A percentile compares a stretch with the other conserved stretches of the same genome.
Evolutionary conservation across 495 filamentous ascomycete species (phyloP).

Genomic region (Penicillium turbatum): DNA sequence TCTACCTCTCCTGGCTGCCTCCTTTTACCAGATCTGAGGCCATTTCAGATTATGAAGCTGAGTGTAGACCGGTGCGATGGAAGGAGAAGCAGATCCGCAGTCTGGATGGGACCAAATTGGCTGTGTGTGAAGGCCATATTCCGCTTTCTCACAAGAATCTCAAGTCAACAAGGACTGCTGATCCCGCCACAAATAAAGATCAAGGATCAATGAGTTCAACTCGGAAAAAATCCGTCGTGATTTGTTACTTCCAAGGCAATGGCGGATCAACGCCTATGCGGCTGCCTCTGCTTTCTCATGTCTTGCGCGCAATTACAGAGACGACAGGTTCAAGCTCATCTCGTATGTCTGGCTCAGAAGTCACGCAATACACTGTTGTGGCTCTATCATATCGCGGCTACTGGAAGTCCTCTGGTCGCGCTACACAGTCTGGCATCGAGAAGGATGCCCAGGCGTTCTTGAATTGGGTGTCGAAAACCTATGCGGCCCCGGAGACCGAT

Average conservation of each 20-base stretch:
- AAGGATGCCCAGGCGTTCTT: slow-evolving; percentile 59
- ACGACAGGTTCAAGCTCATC: not conserved
- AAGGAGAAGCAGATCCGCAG: slow-evolving; percentile 47
- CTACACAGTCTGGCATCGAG: slow-evolving; percentile 62
- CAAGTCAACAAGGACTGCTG: not conserved
- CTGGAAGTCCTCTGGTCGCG: slow-evolving; percentile 70
- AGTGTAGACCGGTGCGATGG: slow-evolving; percentile 61
- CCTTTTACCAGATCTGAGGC: slow-evolving; percentile 50
- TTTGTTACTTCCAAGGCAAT: slow-evolving; percentile 42
- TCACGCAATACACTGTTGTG: slow-evolving; percentile 49
- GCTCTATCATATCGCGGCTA: slow-evolving; percentile 73
- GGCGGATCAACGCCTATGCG: slow-evolving; percentile 57
- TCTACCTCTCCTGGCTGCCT: slow-evolving; percentile 73
- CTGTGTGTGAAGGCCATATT: slow-evolving; percentile 49
- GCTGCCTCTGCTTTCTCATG: slow-evolving; percentile 60
- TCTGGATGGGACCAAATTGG: slow-evolving; percentile 60
- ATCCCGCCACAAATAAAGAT: not conserved
- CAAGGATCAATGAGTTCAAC: not conserved
- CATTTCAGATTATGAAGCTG: slow-evolving; percentile 55
- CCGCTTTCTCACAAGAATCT: not conserved
- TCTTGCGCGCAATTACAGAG: slow-evolving; percentile 21
- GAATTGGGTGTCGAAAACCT: slow-evolving; percentile 45
- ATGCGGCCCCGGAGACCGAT: slow-evolving; percentile 20
- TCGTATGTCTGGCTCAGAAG: not conserved
- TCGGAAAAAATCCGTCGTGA: slow-evolving; percentile 24